Base-by-base conservation (phyloP, 805 yeast species). In the Monosporozyma unispora region DNA sequence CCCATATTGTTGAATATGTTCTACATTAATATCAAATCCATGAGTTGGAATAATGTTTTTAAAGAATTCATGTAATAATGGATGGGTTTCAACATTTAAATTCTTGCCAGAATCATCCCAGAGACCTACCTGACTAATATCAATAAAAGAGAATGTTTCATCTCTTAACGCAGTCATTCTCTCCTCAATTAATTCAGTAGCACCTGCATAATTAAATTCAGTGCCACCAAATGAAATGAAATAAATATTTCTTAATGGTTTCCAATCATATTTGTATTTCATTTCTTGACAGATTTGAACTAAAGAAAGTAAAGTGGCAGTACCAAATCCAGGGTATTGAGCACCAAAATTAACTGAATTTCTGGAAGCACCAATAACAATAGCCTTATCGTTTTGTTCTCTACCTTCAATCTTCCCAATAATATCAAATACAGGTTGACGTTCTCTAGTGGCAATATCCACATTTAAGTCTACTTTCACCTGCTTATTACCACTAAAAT, bases 141-240 rank as follows among this genome's bases (percentile, higher is more conserved):
- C 96, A 50, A 90, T 74, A 55, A 85, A 84, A 0, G 87, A 73
- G 57, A 78, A 81, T 0, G 84, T 83, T 54, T 83, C 82, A 44
- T 77, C 73, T 48, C 73, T 69, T 25, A 88, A 67, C 38, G 72
- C 74, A 22, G 76, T 74, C n/a, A 69, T 63, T 50, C 76, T 75
- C 35, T 72, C 69, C 56, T 84, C 86, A 6, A 82, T 73, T 76
- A 90, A 81, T 58, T 84, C 91, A 0, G 89, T 75, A n/a, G 87
- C 74, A 0, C 98, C 98, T 0, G 93, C 96, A 55, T 75, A 69
- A 61, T 89, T 89, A 59, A 84, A 88, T 52, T 82, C 80, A 0
- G 84, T 70, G 1, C 86, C 96, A 58, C 90, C 95, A 70, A 85
- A 88, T 0, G 96, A 86, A 0, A 80, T 79, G 68, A 90, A 89